These are phyloP conservation scores for Chrysoporthe puriensis DNA, from an alignment of 2,329 filamentous ascomycete genomes.

Conservation along the genomic window DNA sequence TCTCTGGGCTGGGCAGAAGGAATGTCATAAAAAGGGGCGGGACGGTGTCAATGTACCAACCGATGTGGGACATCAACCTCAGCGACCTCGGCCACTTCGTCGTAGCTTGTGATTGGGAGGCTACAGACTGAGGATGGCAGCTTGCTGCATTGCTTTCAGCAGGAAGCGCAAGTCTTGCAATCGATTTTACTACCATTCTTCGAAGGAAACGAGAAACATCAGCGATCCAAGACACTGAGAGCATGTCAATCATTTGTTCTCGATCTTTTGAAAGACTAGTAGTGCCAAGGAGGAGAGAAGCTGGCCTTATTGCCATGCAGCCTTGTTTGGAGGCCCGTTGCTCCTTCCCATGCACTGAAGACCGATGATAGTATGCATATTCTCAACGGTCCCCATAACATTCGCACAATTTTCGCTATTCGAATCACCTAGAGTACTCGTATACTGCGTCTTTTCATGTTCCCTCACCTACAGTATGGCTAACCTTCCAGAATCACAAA, in stretches of 20 bases:
- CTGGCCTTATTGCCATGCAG: not conserved
- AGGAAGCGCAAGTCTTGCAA: too few species aligned
- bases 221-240: not conserved
- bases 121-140: constrained; percentile 1
- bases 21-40: constrained; percentile 35
- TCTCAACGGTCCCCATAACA: not conserved
- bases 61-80: constrained; percentile 43
- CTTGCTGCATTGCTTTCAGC: too few species aligned
- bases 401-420: not conserved
- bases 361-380: not conserved
- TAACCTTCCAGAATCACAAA: not conserved
- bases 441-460: not conserved
- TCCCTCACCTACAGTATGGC: not conserved
- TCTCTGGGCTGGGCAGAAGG: constrained; percentile 35
- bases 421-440: not conserved
- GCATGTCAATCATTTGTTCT: not conserved
- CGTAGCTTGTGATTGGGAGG: constrained; percentile 44
- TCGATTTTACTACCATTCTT: too few species aligned
- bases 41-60: constrained; percentile 40
- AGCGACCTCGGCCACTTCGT: constrained; percentile 38
- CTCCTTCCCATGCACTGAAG: not conserved
- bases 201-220: too few species aligned
- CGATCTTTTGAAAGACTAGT: too few species aligned
- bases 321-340: not conserved
- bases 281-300: too few species aligned